Percentiles rank a stretch among this genome's conserved stretches.
These are phyloP conservation scores for Oryza punctata DNA, from an alignment of 176 grass and related monocot genomes.

Conservation along the genomic window DNA sequence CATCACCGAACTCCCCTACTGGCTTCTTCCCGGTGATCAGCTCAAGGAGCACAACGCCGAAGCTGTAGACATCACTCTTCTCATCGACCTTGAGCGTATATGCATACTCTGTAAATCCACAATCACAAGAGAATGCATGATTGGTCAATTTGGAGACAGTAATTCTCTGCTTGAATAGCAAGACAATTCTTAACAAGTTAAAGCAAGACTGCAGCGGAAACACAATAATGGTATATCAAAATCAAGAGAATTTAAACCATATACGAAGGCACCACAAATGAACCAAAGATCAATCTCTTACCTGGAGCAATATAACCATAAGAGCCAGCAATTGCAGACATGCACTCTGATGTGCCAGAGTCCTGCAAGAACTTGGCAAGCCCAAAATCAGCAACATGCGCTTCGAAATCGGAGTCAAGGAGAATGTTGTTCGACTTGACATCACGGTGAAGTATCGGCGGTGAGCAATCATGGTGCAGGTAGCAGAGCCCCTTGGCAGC, in stretches of 20 bases:
- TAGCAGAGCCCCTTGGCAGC: slow-evolving; percentile 98
- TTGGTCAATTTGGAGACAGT: neutral
- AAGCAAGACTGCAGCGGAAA: neutral
- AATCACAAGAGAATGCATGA: neutral
- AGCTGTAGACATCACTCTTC: slow-evolving; percentile 97
- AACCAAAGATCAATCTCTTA: slow-evolving; percentile 34
- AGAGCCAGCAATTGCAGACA: slow-evolving; percentile 95
- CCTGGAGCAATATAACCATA: slow-evolving; percentile 99
- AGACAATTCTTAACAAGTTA: neutral
- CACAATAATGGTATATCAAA: neutral
- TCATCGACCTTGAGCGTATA: slow-evolving; percentile 97
- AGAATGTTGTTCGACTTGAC: slow-evolving; percentile 99
- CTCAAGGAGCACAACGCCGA: slow-evolving; percentile 89
- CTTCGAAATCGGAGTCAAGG: slow-evolving; percentile 80
- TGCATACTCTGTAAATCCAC: slow-evolving; percentile 73
- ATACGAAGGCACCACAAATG: neutral
- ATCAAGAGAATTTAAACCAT: neutral
- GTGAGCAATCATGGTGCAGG: slow-evolving; percentile 92
- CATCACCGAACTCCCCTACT: slow-evolving; percentile 90
- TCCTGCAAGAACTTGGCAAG: slow-evolving; percentile 85
- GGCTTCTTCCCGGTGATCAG: slow-evolving; percentile 84
- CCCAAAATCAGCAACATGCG: slow-evolving; percentile 86
- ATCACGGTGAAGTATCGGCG: slow-evolving; percentile 76
- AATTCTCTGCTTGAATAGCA: neutral
- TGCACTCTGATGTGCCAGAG: slow-evolving; percentile 84